Base-by-base conservation (phyloP, 2,329 filamentous ascomycete genomes). In the Stromatinia cepivora region DNA sequence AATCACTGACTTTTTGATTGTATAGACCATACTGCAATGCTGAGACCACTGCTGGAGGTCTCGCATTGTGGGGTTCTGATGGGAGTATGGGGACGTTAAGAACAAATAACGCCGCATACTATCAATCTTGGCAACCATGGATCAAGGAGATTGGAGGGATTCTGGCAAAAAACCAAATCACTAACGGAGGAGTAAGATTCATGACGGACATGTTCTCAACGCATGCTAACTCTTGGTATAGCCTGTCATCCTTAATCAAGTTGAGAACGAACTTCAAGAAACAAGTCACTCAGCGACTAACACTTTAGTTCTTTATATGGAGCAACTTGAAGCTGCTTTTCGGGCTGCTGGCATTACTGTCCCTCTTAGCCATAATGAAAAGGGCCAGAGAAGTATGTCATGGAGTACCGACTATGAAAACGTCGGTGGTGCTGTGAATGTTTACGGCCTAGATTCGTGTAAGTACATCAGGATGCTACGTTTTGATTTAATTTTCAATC, bases 401-500 rank as follows among this genome's bases (percentile, higher is more conserved):
- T 87, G 84, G 85, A 85, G 84, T 13, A 83, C 81, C 0, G 85
- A 86, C 71, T 87, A 86, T 73, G 73, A 85, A 52, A 79, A 87
- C 69, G 84, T 86, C 0, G 85, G 85, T n/a, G 85, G 85, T 6
- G 80, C 83, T 5, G 83, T 86, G 31, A 81, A 86, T 70, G 73
- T 85, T 10, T 84, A 84, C 62, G 83, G 82, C 1, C 72, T 84
- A 1, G 83, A 84, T 71, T 80, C 76, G 52, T 84, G 66, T 68
- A 46, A 63, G 66, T 58, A 25, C n/a, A 59, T 42, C 39, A 39
- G 1, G n/a, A 34, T 20, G 46, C 17, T 36, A 20, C 6, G 6
- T 2, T 4, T 46, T 13, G 1, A 50, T 34, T 4, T 28, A 17
- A 15, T 20, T 63, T 39, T 39, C 13, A 34, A 13, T 13, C 22